Evolutionary conservation across 2,329 filamentous ascomycete species (phyloP), one percentile per base, ranked within the genome.

Genomic region (Sporothrix dimorphospora): DNA sequence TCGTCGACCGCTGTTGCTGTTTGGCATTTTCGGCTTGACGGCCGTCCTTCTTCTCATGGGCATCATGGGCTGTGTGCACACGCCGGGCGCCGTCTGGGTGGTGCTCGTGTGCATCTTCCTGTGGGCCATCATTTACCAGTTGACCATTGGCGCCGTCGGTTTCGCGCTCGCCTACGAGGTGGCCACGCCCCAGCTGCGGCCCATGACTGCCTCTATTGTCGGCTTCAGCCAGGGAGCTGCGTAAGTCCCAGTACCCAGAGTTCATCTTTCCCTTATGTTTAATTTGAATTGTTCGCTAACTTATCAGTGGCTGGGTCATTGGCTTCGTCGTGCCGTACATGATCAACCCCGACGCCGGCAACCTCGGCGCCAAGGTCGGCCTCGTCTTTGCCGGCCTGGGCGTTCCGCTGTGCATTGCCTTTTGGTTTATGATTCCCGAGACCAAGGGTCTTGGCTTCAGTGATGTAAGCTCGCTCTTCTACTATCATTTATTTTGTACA

Each of bases 321-420:
- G 66, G 66, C 34, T 69, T 69, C n/a, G 47, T 69, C n/a, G 21
- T n/a, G 2, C 66, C 66, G 1, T 69, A 69, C 47, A 19, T 69
- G n/a, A 69, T 69, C 51, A 69, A 69, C 34, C 66, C 66, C 11
- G 66, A 69, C 19, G 49, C 45, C 8, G 66, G 45, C 49, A 57
- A 69, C n/a, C 49, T 69, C 19, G 66, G 66, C 4, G 66, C 45
- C 66, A 69, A 69, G 49, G 66, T 69, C n/a, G 66, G 66, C 6
- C 57, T 69, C 14, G 66, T 69, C 3, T 57, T 69, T 69, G n/a
- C 51, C 34, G 66, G 66, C 12, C 42, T 51, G 2, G 66, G 66
- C 34, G n/a, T 69, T 34, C 66, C 47, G 11, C 19, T 69, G 4
- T 40, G 45, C 38, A 40, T 69, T 21, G 9, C 38, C 3, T 27